Base-by-base conservation (phyloP, 2,329 filamentous ascomycete genomes). In the Ceratocystis huliohia region DNA sequence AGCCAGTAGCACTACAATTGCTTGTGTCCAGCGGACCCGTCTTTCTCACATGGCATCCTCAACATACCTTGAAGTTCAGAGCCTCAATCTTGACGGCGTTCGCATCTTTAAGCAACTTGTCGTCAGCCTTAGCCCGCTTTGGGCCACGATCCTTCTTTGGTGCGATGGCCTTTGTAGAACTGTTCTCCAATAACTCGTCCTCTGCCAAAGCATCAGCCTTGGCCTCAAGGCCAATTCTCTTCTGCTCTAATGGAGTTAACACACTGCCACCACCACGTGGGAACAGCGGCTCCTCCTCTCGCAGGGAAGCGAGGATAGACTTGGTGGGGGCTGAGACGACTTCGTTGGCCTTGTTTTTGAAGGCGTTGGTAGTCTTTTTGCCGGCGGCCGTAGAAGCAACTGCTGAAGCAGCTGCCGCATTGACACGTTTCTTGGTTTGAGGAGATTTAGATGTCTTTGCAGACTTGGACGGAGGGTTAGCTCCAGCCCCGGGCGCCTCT, bases 221-320 rank as follows among this genome's bases (percentile, higher is more conserved):
- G 59, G 94, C 94, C 76, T 97, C 88, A 67, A 95, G 87, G 72
- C 94, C 88, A 69, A 99, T 97, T 76, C 97, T 91, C 78, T 96
- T 96, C 74, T 95, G 89, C 75, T 99, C 94, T 64, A 99, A 80
- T 22, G 94, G 92, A 1, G 94, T 96, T 74, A 99, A 79, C 64
- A 96, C 82, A 73, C 90, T 95, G 65, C 86, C 93, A 56, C 94
- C 95, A 66, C 94, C 94, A 81, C 94, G 85, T 70, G 94, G 93
- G 72, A 99, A 99, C 57, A 93, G 81, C 44, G 87, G 86, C 74
- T 96, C 94, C 70, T 97, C 94, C 70, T 94, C 88, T 74, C 82
- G 85, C 63, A 84, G 73, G 10, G 78, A 73, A 46, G 81, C 80
- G 65, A 82, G 73, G 37, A 78, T 70, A 15, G 75, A 73, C 71